These are phyloP conservation scores for Aureobasidium zeae DNA, from an alignment of 2,329 filamentous ascomycete species.

Conservation along the genomic window DNA sequence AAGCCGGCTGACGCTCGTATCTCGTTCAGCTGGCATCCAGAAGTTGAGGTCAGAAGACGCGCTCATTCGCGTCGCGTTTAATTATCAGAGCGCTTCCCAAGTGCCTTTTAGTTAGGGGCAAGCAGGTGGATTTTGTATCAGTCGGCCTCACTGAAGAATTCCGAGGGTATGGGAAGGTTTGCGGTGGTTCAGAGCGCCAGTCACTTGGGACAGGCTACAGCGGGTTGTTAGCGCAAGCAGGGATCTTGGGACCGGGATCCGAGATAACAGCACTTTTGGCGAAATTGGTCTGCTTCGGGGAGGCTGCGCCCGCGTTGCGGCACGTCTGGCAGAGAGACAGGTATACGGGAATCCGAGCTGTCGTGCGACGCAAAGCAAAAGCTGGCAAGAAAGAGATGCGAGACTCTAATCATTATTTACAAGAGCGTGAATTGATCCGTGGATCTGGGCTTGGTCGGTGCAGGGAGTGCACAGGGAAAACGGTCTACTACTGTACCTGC, in stretches of 20 bases:
- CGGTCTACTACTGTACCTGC: constrained; percentile 14
- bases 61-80: too few species aligned
- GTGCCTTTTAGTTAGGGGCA: neutral
- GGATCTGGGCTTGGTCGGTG: constrained; percentile 13
- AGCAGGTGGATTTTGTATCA: constrained; percentile 7
- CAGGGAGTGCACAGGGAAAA: constrained; percentile 13
- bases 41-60: too few species aligned
- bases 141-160: constrained; percentile 14
- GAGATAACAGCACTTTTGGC: constrained; percentile 6
- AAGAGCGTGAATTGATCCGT: constrained; percentile 16
- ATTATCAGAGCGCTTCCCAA: too few species aligned
- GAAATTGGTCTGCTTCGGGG: constrained; percentile 7
- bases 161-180: constrained; percentile 14
- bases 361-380: constrained; percentile 6
- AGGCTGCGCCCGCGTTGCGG: constrained; percentile 3
- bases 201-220: constrained; percentile 15
- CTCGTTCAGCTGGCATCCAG: too few species aligned
- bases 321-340: constrained; percentile 1
- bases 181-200: constrained; percentile 13
- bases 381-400: constrained; percentile 1
- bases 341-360: neutral
- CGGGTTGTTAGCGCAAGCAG: constrained; percentile 14
- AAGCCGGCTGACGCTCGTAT: constrained; percentile 14
- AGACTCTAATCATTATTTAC: constrained; percentile 13
- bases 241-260: constrained; percentile 15